Conservation (phyloP, 805 yeast species). For the Kockiozyma suomiensis region DNA sequence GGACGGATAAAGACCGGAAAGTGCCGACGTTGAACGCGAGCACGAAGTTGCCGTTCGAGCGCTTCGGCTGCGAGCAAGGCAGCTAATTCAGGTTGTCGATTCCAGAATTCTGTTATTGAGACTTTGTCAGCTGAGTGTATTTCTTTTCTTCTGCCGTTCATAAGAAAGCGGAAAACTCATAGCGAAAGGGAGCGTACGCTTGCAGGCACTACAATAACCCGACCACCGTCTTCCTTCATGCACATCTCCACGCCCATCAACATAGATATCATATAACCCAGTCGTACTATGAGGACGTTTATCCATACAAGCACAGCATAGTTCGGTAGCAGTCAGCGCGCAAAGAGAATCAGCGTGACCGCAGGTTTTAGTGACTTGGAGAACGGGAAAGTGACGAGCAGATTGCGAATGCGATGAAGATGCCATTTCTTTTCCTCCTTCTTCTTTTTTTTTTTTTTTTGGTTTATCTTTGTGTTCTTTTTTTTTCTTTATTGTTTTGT, state of each 20-base stretch:
- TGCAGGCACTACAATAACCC: slow-evolving; percentile 25
- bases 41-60: not conserved
- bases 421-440: not conserved
- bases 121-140: no score
- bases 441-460: no score
- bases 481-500: no score
- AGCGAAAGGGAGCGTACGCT: not conserved
- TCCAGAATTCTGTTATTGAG: slow-evolving; percentile 17
- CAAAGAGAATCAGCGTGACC: slow-evolving; percentile 12
- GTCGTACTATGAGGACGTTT: slow-evolving; percentile 5
- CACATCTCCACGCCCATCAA: slow-evolving; percentile 30
- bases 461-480: no score
- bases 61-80: not conserved
- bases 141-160: no score
- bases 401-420: not conserved
- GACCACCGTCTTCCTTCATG: slow-evolving; percentile 28
- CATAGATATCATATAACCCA: slow-evolving; percentile 19
- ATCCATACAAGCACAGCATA: slow-evolving; percentile 24
- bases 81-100: not conserved
- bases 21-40: not conserved
- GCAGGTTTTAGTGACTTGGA: slow-evolving; percentile 10
- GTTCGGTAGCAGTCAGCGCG: not conserved
- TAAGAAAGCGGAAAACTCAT: no score
- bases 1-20: not conserved
- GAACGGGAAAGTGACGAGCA: slow-evolving; percentile 9